Evolutionary conservation across 1,284 basidiomycete species (phyloP).

Genomic region (Tylopilus sp.): DNA sequence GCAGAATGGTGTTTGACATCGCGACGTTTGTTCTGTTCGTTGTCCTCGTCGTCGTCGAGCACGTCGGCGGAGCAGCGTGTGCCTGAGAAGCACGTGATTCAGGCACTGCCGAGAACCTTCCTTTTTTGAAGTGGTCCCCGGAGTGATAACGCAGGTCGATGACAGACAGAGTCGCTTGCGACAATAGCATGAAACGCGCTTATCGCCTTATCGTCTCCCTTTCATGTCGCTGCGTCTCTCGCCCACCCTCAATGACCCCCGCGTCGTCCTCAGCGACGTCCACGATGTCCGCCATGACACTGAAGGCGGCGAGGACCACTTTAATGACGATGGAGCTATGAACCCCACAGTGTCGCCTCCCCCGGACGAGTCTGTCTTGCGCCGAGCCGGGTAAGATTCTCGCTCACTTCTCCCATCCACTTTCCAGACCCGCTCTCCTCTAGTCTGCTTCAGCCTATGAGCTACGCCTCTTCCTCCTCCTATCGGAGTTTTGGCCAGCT

Average conservation of each 20-base stretch:
- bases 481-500: slow-evolving; percentile 32
- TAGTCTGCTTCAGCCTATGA: slow-evolving; percentile 35
- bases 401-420: slow-evolving; percentile 8
- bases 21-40: too few relatives aligned
- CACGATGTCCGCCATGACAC: not conserved
- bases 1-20: slow-evolving; percentile 75
- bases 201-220: not conserved
- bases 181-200: slow-evolving; percentile 5
- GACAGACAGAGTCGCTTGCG: not conserved
- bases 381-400: slow-evolving; percentile 47
- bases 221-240: slow-evolving; percentile 14
- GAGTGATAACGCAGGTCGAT: not conserved
- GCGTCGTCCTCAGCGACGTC: slow-evolving; percentile 3
- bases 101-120: slow-evolving; percentile 6
- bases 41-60: slow-evolving; percentile 22
- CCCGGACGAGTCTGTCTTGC: slow-evolving; percentile 42
- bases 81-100: slow-evolving; percentile 18
- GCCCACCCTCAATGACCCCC: not conserved
- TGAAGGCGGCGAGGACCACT: not conserved
- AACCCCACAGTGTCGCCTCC: slow-evolving; percentile 18
- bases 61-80: slow-evolving; percentile 12
- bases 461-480: slow-evolving; percentile 33
- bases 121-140: slow-evolving; percentile 1
- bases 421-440: slow-evolving; percentile 1
- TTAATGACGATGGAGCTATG: slow-evolving; percentile 22